Evolutionary conservation across 345 rosid species (phyloP).

Genomic region (Gynandropsis gynandra): DNA sequence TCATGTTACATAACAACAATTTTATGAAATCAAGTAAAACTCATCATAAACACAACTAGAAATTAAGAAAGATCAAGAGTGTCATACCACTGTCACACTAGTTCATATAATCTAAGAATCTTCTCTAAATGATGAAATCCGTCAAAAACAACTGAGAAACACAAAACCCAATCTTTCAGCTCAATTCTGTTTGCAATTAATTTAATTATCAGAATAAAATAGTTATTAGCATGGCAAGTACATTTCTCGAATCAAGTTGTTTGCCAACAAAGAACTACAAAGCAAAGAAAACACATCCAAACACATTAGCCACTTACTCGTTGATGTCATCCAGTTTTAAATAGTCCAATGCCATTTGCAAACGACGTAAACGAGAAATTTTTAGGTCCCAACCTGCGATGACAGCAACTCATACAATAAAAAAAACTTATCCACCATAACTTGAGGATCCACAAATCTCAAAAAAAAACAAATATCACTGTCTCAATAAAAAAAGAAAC

Average conservation of each 20-base stretch:
- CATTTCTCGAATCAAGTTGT: conserved; percentile 6
- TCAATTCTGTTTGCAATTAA: neutral
- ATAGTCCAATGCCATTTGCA: conserved; percentile 79
- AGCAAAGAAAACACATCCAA: neutral
- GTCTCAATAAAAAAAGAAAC: conserved; percentile 13
- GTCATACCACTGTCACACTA: conserved; percentile 9
- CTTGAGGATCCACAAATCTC: conserved; percentile 10
- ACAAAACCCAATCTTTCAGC: conserved; percentile 8
- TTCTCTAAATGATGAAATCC: conserved; percentile 5
- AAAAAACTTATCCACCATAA: conserved; percentile 13
- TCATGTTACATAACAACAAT: too few relatives aligned
- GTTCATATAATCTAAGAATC: conserved; percentile 7
- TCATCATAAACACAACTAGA: neutral
- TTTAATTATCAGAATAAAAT: conserved; percentile 4
- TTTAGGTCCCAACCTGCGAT: conserved; percentile 81
- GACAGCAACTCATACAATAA: conserved; percentile 24
- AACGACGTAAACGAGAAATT: conserved; percentile 65
- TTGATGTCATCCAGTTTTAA: conserved; percentile 80
- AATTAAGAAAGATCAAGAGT: conserved; percentile 14
- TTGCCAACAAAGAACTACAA: neutral
- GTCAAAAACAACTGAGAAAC: conserved; percentile 17
- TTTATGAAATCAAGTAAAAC: too few relatives aligned
- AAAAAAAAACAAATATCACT: conserved; percentile 14
- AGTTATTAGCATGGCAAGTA: conserved; percentile 2
- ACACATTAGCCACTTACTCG: conserved; percentile 45